Conservation (phyloP, 1,284 basidiomycete species). For the Irpex lacteus region DNA sequence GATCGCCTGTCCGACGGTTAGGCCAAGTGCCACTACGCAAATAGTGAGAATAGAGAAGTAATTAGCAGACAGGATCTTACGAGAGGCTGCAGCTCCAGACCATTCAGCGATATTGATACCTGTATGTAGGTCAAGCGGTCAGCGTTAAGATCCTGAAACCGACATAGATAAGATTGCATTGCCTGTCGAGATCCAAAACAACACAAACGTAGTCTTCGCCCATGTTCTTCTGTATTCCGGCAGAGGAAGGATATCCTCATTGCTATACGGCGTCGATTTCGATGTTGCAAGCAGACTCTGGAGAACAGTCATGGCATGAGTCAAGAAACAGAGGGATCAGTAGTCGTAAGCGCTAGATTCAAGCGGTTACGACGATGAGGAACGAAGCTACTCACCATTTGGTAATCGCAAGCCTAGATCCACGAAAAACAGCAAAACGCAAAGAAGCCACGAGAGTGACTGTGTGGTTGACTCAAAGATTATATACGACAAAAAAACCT, state of each 20-base stretch:
- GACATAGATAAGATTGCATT: neutral
- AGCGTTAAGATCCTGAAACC: neutral
- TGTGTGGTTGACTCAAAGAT: neutral
- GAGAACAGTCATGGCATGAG: neutral
- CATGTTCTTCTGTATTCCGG: slow-evolving; percentile 27
- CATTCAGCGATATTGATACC: slow-evolving; percentile 32
- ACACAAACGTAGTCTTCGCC: slow-evolving; percentile 25
- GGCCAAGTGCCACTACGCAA: slow-evolving; percentile 25
- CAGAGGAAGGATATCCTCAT: slow-evolving; percentile 27
- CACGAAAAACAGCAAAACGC: too few species aligned
- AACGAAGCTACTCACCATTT: neutral
- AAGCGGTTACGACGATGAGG: too few species aligned
- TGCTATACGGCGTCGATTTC: slow-evolving; percentile 22
- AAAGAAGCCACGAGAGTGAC: neutral
- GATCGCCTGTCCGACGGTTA: slow-evolving; percentile 30
- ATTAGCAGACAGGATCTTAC: slow-evolving; percentile 13
- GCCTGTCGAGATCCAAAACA: slow-evolving; percentile 32
- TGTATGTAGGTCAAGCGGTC: slow-evolving; percentile 5
- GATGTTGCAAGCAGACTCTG: neutral
- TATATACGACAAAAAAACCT: neutral
- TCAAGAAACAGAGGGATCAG: neutral
- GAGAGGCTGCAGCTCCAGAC: slow-evolving; percentile 28
- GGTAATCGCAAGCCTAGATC: neutral
- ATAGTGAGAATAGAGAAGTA: neutral
- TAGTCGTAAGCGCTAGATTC: too few species aligned